A percentile compares a stretch with the other conserved stretches of the same genome.
Conservation (phyloP, 2,329 filamentous ascomycete species). For the Neurospora sp. region DNA sequence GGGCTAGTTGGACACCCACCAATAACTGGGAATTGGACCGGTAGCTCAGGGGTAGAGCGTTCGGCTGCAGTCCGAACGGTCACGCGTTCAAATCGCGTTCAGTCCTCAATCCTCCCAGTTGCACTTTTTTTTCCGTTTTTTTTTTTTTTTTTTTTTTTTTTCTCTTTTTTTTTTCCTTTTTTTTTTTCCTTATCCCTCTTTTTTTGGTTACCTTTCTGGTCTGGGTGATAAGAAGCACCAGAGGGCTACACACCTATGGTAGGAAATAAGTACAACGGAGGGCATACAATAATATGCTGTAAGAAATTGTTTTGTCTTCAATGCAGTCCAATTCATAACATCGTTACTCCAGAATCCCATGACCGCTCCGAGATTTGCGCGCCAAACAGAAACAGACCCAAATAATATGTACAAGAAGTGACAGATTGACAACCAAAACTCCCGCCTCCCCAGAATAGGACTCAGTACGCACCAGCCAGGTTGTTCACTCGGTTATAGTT, state of each 20-base stretch:
- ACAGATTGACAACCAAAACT: not conserved
- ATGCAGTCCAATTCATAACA: not conserved
- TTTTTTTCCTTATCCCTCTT: too few relatives aligned
- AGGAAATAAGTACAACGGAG: not conserved
- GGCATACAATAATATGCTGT: too few relatives aligned
- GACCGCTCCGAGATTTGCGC: not conserved
- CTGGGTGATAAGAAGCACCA: not conserved
- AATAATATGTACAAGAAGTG: not conserved
- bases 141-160: too few relatives aligned
- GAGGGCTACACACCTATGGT: not conserved
- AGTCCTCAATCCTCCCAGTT: not conserved
- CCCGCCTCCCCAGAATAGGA: not conserved
- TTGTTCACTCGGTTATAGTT: too few relatives aligned
- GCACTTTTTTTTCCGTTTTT: not conserved
- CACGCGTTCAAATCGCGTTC: not conserved
- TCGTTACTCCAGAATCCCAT: not conserved
- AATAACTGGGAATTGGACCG: not conserved
- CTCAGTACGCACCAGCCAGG: too few relatives aligned
- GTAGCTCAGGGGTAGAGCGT: not conserved
- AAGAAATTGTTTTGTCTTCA: not conserved
- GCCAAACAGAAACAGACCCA: not conserved
- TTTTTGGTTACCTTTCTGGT: not conserved
- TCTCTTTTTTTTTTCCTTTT: not conserved
- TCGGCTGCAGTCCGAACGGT: not conserved
- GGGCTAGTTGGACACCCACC: rapidly evolving